Base-by-base conservation (phyloP, 2,329 filamentous ascomycete genomes). In the Metarhizium humberi region DNA sequence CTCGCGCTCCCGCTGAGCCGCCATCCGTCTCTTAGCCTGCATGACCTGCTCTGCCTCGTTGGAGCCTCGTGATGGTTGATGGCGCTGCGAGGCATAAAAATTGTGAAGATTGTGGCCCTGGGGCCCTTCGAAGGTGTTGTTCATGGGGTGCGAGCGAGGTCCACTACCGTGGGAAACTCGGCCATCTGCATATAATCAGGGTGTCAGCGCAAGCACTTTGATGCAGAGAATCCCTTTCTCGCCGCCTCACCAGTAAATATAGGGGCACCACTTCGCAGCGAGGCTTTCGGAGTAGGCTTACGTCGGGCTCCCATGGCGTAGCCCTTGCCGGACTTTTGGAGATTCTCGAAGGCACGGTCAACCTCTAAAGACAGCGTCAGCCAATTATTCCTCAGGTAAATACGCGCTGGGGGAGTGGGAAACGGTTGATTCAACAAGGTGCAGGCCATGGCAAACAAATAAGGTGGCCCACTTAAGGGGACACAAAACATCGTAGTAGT, bases 11-110 rank as follows among this genome's bases (percentile, higher is more conserved):
- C 94, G 90, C 78, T 97, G 94, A 73, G 94, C 94, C 69, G 94
- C 94, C 90, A 97, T 95, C 80, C 92, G 88, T 78, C 94, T 90
- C 83, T 97, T 97, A 67, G 91, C 92, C 84, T 97, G 94, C 81
- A 96, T 90, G 85, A 96, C 90, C 78, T 96, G 92, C 78, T 97
- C 94, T 73, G 91, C 90, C 78, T 97, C 94, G 79, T 81, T 86
- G 68, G 82, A 83, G 81, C 92, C 75, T 81, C 90, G 76, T 79
- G 90, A 78, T 79, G 82, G 84, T 75, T 92, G 90, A 75, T 95
- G 94, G 69, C 92, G 88, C 77, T 97, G 94, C 65, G 85, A 85
- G 69, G 91, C 90, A 74, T 96, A 97, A 73, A 92, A 97, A 71
- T 88, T 92, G 73, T 96, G 92, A 57, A 94, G 80, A 71, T 94